These are phyloP conservation scores for Galerina marginata DNA, from an alignment of 768 basidiomycete species.

Conservation along the genomic window DNA sequence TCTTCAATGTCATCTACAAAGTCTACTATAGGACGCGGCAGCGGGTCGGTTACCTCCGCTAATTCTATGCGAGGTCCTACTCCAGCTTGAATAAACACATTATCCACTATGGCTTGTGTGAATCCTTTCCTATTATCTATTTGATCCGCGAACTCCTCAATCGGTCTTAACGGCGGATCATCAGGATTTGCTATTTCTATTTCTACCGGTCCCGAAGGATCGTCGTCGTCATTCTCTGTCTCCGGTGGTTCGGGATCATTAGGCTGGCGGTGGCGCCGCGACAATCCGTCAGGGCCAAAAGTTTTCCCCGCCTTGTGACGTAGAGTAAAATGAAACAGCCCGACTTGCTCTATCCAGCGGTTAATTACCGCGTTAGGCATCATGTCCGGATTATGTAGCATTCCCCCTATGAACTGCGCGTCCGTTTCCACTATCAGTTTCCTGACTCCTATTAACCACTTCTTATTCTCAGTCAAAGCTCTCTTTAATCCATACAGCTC, in stretches of 20 bases:
- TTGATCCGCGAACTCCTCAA: conserved; percentile 7
- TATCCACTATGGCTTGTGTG: too few species aligned
- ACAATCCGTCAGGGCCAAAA: conserved; percentile 39
- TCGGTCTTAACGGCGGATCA: conserved; percentile 21
- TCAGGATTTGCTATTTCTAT: conserved; percentile 5
- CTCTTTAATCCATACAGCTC: conserved; percentile 43
- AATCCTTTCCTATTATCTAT: neutral
- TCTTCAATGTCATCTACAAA: neutral
- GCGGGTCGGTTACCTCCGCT: too few species aligned
- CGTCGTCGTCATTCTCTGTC: neutral
- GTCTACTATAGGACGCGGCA: neutral
- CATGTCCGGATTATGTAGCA: conserved; percentile 39
- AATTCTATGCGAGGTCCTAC: neutral
- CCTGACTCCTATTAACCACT: conserved; percentile 25
- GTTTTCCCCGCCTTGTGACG: conserved; percentile 32
- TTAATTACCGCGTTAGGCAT: conserved; percentile 40
- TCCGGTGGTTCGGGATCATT: conserved; percentile 11
- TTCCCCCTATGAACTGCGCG: conserved; percentile 38
- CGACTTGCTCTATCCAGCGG: conserved; percentile 40
- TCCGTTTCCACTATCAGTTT: conserved; percentile 40
- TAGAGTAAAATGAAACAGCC: conserved; percentile 37
- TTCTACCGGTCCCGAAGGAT: conserved; percentile 33
- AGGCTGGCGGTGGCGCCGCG: conserved; percentile 19
- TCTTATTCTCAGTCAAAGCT: conserved; percentile 22
- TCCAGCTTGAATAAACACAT: neutral